Base-by-base conservation (phyloP, 768 basidiomycete genomes). In the Pisolithus microcarpus region DNA sequence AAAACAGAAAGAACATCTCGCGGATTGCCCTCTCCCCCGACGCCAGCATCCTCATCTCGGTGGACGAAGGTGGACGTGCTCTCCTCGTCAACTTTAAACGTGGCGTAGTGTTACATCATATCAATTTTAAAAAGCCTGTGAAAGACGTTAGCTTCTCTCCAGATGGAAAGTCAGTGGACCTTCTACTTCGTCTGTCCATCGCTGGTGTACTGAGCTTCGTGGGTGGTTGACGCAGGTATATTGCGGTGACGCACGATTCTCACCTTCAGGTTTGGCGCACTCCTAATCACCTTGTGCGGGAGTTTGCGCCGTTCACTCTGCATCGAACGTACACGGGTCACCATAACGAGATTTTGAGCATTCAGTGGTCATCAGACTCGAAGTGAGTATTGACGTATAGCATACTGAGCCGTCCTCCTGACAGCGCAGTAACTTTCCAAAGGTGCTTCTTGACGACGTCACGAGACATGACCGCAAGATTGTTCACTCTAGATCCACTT, bases 31-130 rank as follows among this genome's bases (percentile, higher is more conserved):
- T 98, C 30, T 94, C 91, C 57, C 91, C 93, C 0, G 88, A 97
- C 67, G 80, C 85, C 0, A 90, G 89, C 64, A 75, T 96, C 8
- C 72, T 99, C 13, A 72, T 99, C 16, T 86, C 86, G 7, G 84
- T 98, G n/a, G 96, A 99, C 65, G 87, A 94, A 74, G 95, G 96
- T 63, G 96, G 96, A 1, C 82, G 88, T n/a, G 90, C 94, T 0
- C 71, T 99, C 1, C 78, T 99, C n/a, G 87, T 95, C 9, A 95
- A 94, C 66, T 93, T 91, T 63, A 78, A 76, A 48, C 79, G 87
- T 52, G 89, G 90, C 0, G 81, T 85, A 5, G 85, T 95, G 5
- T 73, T 99, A 0, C 92, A 97, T 65, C 93, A 93, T 64, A 90
- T 97, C 70, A 90, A 95, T 66, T 95, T 98, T 70, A 83, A 96